Conservation (phyloP, 176 grass and related monocot species). For the Bothriochloa decipiens region DNA sequence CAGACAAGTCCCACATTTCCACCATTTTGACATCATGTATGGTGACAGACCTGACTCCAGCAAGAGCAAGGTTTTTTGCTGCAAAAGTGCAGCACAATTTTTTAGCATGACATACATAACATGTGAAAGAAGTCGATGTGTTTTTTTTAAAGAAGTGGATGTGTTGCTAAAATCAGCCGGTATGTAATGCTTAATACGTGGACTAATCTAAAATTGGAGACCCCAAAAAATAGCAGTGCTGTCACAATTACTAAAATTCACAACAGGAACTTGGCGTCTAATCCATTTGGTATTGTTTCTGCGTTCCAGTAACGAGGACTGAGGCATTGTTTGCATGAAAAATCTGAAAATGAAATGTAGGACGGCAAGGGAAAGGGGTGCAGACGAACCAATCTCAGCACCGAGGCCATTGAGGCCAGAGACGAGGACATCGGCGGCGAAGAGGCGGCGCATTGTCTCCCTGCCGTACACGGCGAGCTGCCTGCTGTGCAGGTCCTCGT, state of each 20-base stretch:
- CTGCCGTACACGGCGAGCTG: conserved; percentile 83
- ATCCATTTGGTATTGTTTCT: neutral
- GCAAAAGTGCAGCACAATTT: conserved; percentile 8
- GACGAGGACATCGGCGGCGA: conserved; percentile 76
- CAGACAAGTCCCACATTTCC: conserved; percentile 71
- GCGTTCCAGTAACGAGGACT: neutral
- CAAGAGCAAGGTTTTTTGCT: conserved; percentile 87
- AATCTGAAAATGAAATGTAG: neutral
- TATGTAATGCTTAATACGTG: neutral
- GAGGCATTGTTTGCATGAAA: neutral
- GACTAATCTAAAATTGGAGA: neutral
- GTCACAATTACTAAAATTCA: neutral
- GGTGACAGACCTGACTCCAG: conserved; percentile 75
- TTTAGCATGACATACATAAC: neutral
- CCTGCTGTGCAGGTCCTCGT: conserved; percentile 92
- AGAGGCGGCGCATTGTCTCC: conserved; percentile 83
- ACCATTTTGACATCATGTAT: conserved; percentile 66
- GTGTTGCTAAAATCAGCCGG: neutral
- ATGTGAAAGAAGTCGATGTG: neutral
- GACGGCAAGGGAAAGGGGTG: neutral
- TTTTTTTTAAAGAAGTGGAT: neutral
- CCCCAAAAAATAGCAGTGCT: neutral
- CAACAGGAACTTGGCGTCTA: neutral
- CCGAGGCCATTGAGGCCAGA: conserved; percentile 80
- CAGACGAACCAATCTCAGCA: conserved; percentile 65